Evolutionary conservation across 1,284 basidiomycete genomes (phyloP), one percentile per base, ranked within the genome.

Genomic region (Mycena citricolor): DNA sequence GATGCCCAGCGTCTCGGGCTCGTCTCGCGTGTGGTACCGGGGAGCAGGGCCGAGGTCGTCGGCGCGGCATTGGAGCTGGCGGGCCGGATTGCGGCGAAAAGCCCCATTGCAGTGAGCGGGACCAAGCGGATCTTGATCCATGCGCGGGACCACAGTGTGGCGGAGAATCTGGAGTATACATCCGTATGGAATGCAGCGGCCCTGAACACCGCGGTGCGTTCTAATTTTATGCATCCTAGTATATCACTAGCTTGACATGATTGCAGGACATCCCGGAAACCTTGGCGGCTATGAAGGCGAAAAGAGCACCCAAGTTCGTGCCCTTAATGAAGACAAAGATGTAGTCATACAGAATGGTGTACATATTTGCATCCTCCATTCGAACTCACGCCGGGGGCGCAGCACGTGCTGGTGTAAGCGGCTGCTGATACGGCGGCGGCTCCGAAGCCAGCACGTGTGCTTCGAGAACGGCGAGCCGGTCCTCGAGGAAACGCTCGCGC

Each of bases 1-100:
- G 91, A 94, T 58, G 93, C 92, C 0, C 67, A 72, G 44, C 68
- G 75, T 39, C 67, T 94, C 4, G 93, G 93, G 0, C 76, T 97
- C 36, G 69, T 97, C 8, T 91, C 88, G 23, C 73, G 74, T 21
- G 77, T 93, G 3, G 79, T 94, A 0, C 55, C 72, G 6, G 91
- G 90, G 0, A 77, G 83, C 0, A 68, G 76, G 23, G 73, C 79
- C 0, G 76, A 73, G 42, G 81, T 83, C 0, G 61, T 82, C 4
- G 50, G 57, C 2, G 80, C 74, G 1, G 88, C 91, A 0, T 48
- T 94, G 24, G 73, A 77, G 23, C 67, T 87, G 10, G 91, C 89
- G 0, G 67, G 68, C 44, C 55, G 70, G 1, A 88, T 95, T 34
- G 87, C 89, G 1, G 48, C 54, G 36, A 94, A 94, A 67, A 87